These are phyloP conservation scores for Scenedesmus sp. DNA, from an alignment of 163 green algal species.

Conservation along the genomic window DNA sequence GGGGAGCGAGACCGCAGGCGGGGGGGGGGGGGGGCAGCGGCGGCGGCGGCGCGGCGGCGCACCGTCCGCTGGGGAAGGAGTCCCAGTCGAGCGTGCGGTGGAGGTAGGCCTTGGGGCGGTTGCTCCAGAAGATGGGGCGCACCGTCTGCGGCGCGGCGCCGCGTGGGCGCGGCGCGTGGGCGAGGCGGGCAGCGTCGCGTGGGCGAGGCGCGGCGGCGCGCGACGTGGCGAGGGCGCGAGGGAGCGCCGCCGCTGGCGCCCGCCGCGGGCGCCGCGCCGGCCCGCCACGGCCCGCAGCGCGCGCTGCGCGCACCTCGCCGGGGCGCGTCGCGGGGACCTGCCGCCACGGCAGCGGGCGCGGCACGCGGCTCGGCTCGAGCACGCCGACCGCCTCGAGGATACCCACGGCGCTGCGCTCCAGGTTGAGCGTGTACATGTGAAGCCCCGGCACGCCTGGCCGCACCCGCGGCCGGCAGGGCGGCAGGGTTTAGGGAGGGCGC, in stretches of 20 bases:
- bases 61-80: slow-evolving; percentile 66
- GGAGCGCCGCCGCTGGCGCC: no score
- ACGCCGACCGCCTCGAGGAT: slow-evolving; percentile 88
- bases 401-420: slow-evolving; percentile 80
- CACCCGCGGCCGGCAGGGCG: no score
- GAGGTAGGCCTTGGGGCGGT: slow-evolving; percentile 83
- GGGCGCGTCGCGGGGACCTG: slow-evolving; percentile 45
- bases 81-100: slow-evolving; percentile 79
- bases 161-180: no score
- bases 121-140: slow-evolving; percentile 86
- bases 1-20: neutral
- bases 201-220: no score
- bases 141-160: slow-evolving; percentile 67
- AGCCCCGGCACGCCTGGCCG: slow-evolving; percentile 66
- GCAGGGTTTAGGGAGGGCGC: no score
- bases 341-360: slow-evolving; percentile 50
- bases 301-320: slow-evolving; percentile 14
- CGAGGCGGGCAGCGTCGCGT: no score
- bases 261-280: no score
- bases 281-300: no score
- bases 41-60: neutral
- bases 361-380: slow-evolving; percentile 53
- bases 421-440: slow-evolving; percentile 99
- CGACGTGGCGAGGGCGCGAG: no score
- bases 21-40: neutral